These are phyloP conservation scores for Hordeum marinum DNA, from an alignment of 176 grass and related monocot species.

Conservation along the genomic window DNA sequence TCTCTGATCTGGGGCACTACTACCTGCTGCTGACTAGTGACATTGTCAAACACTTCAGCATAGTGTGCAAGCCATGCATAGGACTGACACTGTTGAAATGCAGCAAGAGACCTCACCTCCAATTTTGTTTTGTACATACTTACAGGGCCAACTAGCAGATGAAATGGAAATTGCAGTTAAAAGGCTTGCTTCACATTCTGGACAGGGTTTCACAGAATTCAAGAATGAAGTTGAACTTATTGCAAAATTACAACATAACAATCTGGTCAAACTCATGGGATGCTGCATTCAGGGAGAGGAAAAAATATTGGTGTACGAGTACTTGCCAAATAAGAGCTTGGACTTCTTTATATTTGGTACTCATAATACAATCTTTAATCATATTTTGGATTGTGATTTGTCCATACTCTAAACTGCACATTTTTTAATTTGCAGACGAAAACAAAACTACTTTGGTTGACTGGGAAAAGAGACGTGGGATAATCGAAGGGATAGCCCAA, in stretches of 20 bases:
- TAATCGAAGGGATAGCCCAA: slow-evolving; percentile 33
- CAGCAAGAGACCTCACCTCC: too few species aligned
- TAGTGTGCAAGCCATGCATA: too few species aligned
- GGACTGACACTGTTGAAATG: too few species aligned
- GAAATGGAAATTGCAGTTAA: slow-evolving; percentile 11
- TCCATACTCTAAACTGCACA: background rate
- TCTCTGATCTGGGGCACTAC: too few species aligned
- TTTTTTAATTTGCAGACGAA: background rate
- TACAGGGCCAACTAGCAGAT: slow-evolving; percentile 4
- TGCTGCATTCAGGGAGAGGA: slow-evolving; percentile 21
- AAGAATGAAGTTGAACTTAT: slow-evolving; percentile 28
- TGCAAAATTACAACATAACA: slow-evolving; percentile 25
- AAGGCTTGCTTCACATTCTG: slow-evolving; percentile 19
- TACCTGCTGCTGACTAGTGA: too few species aligned
- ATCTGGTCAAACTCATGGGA: background rate
- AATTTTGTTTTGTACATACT: background rate
- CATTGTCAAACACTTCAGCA: too few species aligned
- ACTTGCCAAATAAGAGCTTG: slow-evolving; percentile 27
- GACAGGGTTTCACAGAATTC: slow-evolving; percentile 18
- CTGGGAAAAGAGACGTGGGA: background rate
- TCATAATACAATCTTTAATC: background rate
- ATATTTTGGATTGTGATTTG: background rate
- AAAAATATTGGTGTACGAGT: slow-evolving; percentile 26
- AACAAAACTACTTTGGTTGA: background rate
- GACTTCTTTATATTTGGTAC: slow-evolving; percentile 26